phyloP scores from a whole-genome alignment of 495 filamentous ascomycete genomes.

The Elasticomyces elasticus region DNA sequence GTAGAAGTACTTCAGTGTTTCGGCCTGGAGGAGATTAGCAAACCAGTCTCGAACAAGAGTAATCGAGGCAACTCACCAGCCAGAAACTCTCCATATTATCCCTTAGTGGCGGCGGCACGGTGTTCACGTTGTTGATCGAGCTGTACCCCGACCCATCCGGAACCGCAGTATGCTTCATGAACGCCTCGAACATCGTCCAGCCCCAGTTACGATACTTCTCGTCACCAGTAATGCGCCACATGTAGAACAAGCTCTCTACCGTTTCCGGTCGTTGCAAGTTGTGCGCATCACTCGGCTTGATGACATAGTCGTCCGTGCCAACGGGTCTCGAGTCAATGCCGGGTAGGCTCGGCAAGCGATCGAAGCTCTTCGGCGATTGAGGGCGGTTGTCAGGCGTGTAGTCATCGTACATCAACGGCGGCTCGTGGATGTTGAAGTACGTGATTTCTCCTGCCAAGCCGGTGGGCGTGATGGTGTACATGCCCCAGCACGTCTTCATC shows the following conservation, averaged over 20 bases:
- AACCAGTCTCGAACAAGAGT: constrained; percentile 1
- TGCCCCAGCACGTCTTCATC: constrained; percentile 95
- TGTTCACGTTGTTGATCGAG: constrained; percentile 60
- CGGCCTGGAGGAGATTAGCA: constrained; percentile 47
- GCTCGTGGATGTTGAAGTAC: constrained; percentile 65
- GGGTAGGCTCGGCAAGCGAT: constrained; percentile 1
- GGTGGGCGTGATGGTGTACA: constrained; percentile 79
- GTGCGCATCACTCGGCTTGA: constrained; percentile 67
- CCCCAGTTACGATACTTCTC: constrained; percentile 89
- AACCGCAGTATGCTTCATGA: constrained; percentile 71
- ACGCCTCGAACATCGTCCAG: constrained; percentile 95
- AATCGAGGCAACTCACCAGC: constrained; percentile 51
- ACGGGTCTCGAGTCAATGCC: constrained; percentile 4
- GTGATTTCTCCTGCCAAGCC: constrained; percentile 89
- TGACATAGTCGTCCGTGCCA: constrained; percentile 53
- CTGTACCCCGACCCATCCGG: constrained; percentile 65
- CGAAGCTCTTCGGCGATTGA: constrained; percentile 2
- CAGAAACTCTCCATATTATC: constrained; percentile 39
- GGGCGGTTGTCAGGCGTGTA: constrained; percentile 24
- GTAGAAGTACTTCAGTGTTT: constrained; percentile 97
- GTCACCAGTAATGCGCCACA: constrained; percentile 97
- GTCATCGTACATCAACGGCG: constrained; percentile 47
- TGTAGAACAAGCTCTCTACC: constrained; percentile 88
- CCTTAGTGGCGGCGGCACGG: constrained; percentile 25
- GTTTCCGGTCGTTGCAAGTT: constrained; percentile 97